Conservation (phyloP, 768 basidiomycete species). For the Gloeophyllum trabeum region DNA sequence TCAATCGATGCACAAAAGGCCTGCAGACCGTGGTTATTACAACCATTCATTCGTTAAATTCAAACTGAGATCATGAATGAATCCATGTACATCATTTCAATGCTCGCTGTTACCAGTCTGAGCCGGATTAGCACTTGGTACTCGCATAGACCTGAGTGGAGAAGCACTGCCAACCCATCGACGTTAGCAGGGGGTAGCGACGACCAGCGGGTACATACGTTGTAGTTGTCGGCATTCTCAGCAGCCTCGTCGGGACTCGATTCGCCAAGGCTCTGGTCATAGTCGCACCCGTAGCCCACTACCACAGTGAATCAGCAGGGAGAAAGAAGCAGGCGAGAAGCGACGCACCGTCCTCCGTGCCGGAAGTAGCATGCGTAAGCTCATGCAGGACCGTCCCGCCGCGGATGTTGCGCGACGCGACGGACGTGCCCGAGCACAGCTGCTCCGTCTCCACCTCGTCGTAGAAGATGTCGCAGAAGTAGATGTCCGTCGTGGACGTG, state of each 20-base stretch:
- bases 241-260: conserved; percentile 11
- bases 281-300: conserved; percentile 29
- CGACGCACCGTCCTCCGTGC: conserved; percentile 21
- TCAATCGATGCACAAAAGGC: too few relatives aligned
- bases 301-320: conserved; percentile 10
- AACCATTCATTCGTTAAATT: too few relatives aligned
- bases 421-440: conserved; percentile 32
- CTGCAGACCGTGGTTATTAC: too few relatives aligned
- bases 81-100: too few relatives aligned
- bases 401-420: conserved; percentile 31
- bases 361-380: conserved; percentile 30
- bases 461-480: conserved; percentile 37
- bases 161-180: conserved; percentile 24
- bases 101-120: too few relatives aligned
- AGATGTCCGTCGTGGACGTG: conserved; percentile 35
- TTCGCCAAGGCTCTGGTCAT: conserved; percentile 24
- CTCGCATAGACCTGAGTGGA: conserved; percentile 32
- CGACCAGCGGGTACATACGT: conserved; percentile 18
- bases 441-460: conserved; percentile 24
- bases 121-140: conserved; percentile 26
- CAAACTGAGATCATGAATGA: too few relatives aligned
- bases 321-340: background rate
- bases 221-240: conserved; percentile 35
- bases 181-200: background rate
- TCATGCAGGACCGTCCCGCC: conserved; percentile 38